Evolutionary conservation across 768 basidiomycete genomes (phyloP).

Genomic region (Termitomyces sp.): DNA sequence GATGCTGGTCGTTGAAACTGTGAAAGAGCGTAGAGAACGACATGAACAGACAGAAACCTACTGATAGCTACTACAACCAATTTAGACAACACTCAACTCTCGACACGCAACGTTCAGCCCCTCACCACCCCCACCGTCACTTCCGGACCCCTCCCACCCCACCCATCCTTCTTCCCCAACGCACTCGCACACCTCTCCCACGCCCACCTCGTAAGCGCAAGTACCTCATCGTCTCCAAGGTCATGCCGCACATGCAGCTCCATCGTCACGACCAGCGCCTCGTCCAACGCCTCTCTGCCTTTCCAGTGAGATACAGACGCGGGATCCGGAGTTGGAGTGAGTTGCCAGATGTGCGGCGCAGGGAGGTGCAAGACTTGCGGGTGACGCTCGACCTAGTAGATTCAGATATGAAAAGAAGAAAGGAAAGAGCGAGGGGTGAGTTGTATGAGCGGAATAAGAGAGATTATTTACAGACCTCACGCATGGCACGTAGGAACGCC

Average conservation of each 20-base stretch:
- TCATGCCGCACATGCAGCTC: conserved; percentile 70
- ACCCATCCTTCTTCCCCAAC: conserved; percentile 36
- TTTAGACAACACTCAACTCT: not conserved
- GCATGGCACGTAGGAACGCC: conserved; percentile 56
- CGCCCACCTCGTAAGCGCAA: conserved; percentile 71
- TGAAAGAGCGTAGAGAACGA: not conserved
- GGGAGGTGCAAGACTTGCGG: conserved; percentile 79
- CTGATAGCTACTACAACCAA: not conserved
- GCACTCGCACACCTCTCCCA: conserved; percentile 60
- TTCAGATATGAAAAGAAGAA: not conserved
- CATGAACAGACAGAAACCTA: not conserved
- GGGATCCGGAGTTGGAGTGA: conserved; percentile 40
- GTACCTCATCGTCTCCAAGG: conserved; percentile 62
- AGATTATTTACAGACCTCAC: too few species aligned
- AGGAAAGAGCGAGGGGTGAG: not conserved
- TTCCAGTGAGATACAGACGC: conserved; percentile 10
- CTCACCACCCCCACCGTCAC: conserved; percentile 73
- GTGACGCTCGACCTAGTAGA: conserved; percentile 70
- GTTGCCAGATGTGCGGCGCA: conserved; percentile 86
- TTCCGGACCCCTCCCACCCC: conserved; percentile 42
- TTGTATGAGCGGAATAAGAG: too few species aligned
- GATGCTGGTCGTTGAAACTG: not conserved
- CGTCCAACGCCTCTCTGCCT: conserved; percentile 1
- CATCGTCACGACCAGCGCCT: conserved; percentile 65
- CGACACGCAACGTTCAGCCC: conserved; percentile 26